These are phyloP conservation scores for Venturia pyrina DNA, from an alignment of 2,329 filamentous ascomycete genomes.

Conservation along the genomic window DNA sequence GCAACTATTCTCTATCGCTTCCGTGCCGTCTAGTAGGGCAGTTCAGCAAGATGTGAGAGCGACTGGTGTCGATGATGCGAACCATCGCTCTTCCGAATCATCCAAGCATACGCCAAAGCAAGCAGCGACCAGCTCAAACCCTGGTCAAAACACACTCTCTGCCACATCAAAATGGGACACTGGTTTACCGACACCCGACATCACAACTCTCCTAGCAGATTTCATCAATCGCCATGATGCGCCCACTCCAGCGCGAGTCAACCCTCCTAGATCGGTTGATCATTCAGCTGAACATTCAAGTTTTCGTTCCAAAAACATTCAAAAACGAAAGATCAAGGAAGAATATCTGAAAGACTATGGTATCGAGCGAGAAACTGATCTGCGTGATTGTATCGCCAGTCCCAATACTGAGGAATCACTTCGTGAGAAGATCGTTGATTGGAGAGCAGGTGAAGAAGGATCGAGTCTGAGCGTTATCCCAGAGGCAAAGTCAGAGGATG, in stretches of 20 bases:
- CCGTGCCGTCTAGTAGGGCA: background rate
- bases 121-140: background rate
- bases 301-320: background rate
- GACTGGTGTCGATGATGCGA: background rate
- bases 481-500: background rate
- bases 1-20: background rate
- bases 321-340: background rate
- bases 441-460: background rate
- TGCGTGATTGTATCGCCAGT: background rate
- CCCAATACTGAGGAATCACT: background rate
- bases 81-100: background rate
- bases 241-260: background rate
- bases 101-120: background rate
- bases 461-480: background rate
- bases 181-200: background rate
- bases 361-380: background rate
- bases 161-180: background rate
- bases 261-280: background rate
- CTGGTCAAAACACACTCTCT: background rate
- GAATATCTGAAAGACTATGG: background rate
- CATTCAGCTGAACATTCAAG: background rate
- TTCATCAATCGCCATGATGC: background rate
- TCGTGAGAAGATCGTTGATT: background rate
- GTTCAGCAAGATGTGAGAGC: background rate
- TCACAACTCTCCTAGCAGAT: background rate